These are phyloP conservation scores for Puccinia coronata DNA, from an alignment of 1,284 basidiomycete species.

Conservation along the genomic window DNA sequence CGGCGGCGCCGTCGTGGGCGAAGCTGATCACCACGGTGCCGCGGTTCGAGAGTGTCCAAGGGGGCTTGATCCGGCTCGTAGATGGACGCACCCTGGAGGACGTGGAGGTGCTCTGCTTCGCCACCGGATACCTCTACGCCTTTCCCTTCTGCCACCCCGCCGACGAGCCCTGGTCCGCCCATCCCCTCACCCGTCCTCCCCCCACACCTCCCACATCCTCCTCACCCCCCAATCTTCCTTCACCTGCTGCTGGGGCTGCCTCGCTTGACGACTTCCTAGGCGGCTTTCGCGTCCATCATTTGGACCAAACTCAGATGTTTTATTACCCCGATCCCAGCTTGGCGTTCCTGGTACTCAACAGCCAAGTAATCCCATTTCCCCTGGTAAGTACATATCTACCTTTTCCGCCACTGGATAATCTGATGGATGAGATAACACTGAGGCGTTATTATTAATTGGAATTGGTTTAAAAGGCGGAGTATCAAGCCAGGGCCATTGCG, in stretches of 20 bases:
- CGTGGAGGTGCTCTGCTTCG: conserved; percentile 57
- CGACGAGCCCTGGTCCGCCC: neutral
- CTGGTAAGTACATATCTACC: conserved; percentile 8
- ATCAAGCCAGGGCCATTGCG: conserved; percentile 40
- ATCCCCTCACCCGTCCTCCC: conserved; percentile 15
- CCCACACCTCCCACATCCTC: conserved; percentile 49
- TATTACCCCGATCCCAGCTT: conserved; percentile 41
- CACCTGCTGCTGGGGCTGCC: neutral
- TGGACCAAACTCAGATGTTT: conserved; percentile 33
- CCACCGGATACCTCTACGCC: conserved; percentile 56
- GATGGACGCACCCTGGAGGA: conserved; percentile 47
- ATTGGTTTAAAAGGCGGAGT: conserved; percentile 26
- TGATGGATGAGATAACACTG: no score
- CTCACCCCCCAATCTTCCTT: neutral
- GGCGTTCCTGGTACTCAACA: conserved; percentile 15
- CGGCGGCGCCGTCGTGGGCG: conserved; percentile 21
- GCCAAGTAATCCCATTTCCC: conserved; percentile 25
- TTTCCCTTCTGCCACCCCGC: conserved; percentile 5
- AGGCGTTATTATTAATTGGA: neutral
- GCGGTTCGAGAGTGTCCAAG: neutral
- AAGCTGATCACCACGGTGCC: neutral
- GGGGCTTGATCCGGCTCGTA: conserved; percentile 35
- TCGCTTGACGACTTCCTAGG: neutral
- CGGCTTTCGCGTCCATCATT: conserved; percentile 23
- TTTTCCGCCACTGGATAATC: no score